phyloP scores from a whole-genome alignment of 2,329 filamentous ascomycete species.

The Neonectria punicea region DNA sequence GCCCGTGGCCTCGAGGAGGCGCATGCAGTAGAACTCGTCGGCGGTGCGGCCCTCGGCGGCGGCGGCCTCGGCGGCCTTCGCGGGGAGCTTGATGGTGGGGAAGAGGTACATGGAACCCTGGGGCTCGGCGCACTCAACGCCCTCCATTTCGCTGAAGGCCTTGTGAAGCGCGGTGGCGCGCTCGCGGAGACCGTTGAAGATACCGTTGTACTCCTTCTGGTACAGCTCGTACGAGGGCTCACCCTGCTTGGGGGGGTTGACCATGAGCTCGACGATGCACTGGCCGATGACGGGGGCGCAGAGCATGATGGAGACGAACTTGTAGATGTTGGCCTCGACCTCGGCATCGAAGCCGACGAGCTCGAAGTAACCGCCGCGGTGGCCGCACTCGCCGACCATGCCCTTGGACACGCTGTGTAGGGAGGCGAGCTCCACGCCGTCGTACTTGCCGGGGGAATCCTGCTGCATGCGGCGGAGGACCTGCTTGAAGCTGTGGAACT shows the following conservation, averaged over 20 bases:
- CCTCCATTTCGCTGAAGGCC: constrained; percentile 95
- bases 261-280: constrained; percentile 97
- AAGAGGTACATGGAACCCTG: constrained; percentile 99
- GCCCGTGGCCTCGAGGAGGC: constrained; percentile 90
- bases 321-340: constrained; percentile 96
- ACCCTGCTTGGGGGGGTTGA: constrained; percentile 88
- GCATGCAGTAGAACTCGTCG: constrained; percentile 95
- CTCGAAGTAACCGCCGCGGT: constrained; percentile 98
- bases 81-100: constrained; percentile 86
- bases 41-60: constrained; percentile 76
- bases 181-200: constrained; percentile 80
- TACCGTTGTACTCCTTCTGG: constrained; percentile 83
- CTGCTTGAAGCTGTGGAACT: constrained; percentile 96
- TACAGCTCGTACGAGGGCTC: constrained; percentile 88
- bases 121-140: constrained; percentile 88
- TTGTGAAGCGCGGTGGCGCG: constrained; percentile 88
- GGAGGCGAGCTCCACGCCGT: constrained; percentile 87
- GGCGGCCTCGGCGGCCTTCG: constrained; percentile 81
- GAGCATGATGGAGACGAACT: constrained; percentile 96
- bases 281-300: constrained; percentile 96
- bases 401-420: constrained; percentile 96
- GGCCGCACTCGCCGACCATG: constrained; percentile 98
- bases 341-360: constrained; percentile 86
- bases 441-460: constrained; percentile 78
- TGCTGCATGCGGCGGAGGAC: constrained; percentile 84